These are phyloP conservation scores for Orbilia oligospora DNA, from an alignment of 2,329 filamentous ascomycete genomes.

Conservation along the genomic window DNA sequence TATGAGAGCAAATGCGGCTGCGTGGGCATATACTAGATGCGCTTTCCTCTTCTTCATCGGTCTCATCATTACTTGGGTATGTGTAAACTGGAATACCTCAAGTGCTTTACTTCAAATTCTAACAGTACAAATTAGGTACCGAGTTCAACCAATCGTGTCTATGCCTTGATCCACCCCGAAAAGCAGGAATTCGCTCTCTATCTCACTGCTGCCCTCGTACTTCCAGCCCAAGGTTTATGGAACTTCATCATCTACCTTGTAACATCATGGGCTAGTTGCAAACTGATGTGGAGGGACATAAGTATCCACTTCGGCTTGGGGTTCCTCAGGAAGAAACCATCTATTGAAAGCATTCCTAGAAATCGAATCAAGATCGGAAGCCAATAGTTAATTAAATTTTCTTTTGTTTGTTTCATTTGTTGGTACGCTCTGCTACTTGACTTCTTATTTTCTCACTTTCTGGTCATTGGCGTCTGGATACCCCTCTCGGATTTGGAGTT, in stretches of 20 bases:
- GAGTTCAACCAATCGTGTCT: constrained; percentile 82
- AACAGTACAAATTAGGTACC: constrained; percentile 69
- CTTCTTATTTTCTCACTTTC: constrained; percentile 13
- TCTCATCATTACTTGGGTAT: constrained; percentile 78
- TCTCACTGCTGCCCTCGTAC: constrained; percentile 79
- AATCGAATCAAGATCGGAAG: constrained; percentile 41
- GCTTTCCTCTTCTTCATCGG: constrained; percentile 80
- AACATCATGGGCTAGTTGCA: constrained; percentile 78
- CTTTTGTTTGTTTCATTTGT: constrained; percentile 25
- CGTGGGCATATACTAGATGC: constrained; percentile 79
- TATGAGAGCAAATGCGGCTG: constrained; percentile 74
- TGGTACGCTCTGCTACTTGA: constrained; percentile 3
- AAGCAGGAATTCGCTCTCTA: constrained; percentile 74
- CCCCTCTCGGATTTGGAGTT: constrained; percentile 49
- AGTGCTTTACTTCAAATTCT: constrained; percentile 22
- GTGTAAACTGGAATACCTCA: neutral
- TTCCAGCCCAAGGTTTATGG: constrained; percentile 88
- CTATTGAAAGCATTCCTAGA: constrained; percentile 46
- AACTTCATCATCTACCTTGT: constrained; percentile 83
- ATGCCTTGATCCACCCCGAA: constrained; percentile 75
- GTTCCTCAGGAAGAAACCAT: constrained; percentile 47
- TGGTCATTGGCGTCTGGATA: constrained; percentile 48
- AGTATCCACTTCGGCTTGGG: constrained; percentile 45
- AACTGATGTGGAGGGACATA: constrained; percentile 69
- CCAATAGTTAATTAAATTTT: constrained; percentile 5